A percentile compares a stretch with the other conserved stretches of the same genome.
Evolutionary conservation across 441 rosid genomes (phyloP).

Genomic region (Pelargonium citronellum): DNA sequence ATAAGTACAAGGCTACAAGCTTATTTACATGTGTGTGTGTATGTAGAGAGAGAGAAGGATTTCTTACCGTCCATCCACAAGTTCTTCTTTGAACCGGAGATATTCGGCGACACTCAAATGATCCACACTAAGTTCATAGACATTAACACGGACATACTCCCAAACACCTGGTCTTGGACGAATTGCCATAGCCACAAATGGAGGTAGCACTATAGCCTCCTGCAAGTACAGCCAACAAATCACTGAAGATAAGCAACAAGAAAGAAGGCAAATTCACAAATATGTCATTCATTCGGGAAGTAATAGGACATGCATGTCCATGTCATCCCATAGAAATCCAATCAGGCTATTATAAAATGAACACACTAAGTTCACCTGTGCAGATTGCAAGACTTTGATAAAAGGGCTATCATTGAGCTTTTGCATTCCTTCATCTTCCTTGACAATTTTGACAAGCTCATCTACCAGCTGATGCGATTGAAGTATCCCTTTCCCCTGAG

Average conservation of each 20-base stretch:
- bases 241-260: not conserved
- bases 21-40: not conserved
- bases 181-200: conserved; percentile 78
- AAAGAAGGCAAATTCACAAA: not conserved
- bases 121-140: conserved; percentile 73
- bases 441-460: conserved; percentile 58
- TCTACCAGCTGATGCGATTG: conserved; percentile 85
- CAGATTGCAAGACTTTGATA: conserved; percentile 62
- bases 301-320: not conserved
- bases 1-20: not conserved
- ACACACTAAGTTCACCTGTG: conserved; percentile 42
- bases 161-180: conserved; percentile 96
- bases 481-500: conserved; percentile 84
- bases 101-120: conserved; percentile 69
- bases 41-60: not conserved
- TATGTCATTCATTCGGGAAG: not conserved
- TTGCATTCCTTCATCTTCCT: conserved; percentile 46
- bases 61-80: conserved; percentile 65
- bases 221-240: conserved; percentile 20
- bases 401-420: conserved; percentile 58
- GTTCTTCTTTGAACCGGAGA: conserved; percentile 81
- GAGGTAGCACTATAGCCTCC: conserved; percentile 93
- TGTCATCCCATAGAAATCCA: not conserved
- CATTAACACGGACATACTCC: conserved; percentile 91
- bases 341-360: not conserved